Base-by-base conservation (phyloP, 192 early-diverging fungal species). In the Coemansia sp. region DNA sequence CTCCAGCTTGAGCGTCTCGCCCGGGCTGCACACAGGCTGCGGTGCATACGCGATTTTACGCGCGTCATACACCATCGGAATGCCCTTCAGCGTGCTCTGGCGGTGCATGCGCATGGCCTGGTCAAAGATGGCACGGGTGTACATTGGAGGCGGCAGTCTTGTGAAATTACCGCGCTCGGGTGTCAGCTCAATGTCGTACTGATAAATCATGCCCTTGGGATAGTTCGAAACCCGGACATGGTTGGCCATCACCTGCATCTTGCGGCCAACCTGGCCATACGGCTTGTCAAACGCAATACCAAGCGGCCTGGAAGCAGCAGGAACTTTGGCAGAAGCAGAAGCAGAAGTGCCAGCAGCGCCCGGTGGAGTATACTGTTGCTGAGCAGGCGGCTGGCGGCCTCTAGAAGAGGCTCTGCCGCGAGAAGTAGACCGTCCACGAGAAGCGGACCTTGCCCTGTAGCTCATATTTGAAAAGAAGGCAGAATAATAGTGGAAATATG, bases 171-270 rank as follows among this genome's bases (percentile, higher is more conserved):
- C 67, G 16, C 38, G 30, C 49, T 65, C 88, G 7, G 93, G 92
- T 1, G 72, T 75, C 30, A 97, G 89, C 0, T 83, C 84, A 12
- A 98, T 83, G 76, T 94, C 92, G 78, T 96, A 98, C 63, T 97
- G 96, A 72, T 90, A 85, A n/a, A 98, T 85, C 5, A 87, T 86
- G 0, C 67, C 79, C 16, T 85, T 69, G 4, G 90, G 88, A 14
- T 91, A 85, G 25, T 83, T 78, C 30, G 69, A 76, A 32, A 98
- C 72, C 56, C 91, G 88, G 67, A 94, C 92, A 67, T 91, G 92
- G 77, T 98, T 98, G 22, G 84, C 78, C 0, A 77, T 52, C 5
- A 93, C 85, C 6, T 56, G 63, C 22, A 82, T 65, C 6, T 50
- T 57, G 10, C 71, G 68, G 20, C 90, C 90, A 10, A 17, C 18